Percentiles rank a stretch among this genome's conserved stretches.
Conservation (phyloP, 495 filamentous ascomycete genomes). For the Tuber borchii region DNA sequence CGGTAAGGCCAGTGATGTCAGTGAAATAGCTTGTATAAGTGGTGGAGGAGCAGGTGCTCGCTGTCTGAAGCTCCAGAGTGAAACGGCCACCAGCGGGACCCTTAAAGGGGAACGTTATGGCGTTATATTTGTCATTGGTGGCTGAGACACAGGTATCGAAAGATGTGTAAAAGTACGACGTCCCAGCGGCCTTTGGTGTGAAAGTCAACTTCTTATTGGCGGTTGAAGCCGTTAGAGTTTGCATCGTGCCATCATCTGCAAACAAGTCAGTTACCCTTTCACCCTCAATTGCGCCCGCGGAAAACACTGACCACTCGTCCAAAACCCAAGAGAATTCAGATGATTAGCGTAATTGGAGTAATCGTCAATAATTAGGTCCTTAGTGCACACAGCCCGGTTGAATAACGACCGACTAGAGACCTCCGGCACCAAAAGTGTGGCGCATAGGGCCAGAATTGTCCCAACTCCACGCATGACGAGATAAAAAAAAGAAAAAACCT, state of each 20-base stretch:
- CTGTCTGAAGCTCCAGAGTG: slow-evolving; percentile 53
- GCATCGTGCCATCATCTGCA: slow-evolving; percentile 54
- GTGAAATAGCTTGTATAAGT: slow-evolving; percentile 49
- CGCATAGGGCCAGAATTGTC: slow-evolving; percentile 25
- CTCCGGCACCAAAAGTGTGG: slow-evolving; percentile 21
- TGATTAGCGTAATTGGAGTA: slow-evolving; percentile 51
- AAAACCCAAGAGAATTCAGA: slow-evolving; percentile 48
- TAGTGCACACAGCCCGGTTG: slow-evolving; percentile 43
- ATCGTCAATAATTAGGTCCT: slow-evolving; percentile 54
- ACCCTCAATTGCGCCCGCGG: neutral
- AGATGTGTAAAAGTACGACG: slow-evolving; percentile 56
- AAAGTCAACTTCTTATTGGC: slow-evolving; percentile 50
- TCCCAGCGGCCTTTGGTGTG: slow-evolving; percentile 45
- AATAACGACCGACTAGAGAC: slow-evolving; percentile 17
- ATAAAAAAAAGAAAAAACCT: slow-evolving; percentile 4
- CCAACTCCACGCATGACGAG: slow-evolving; percentile 28
- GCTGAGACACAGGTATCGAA: slow-evolving; percentile 49
- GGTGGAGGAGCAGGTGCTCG: slow-evolving; percentile 44
- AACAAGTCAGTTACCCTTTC: slow-evolving; percentile 18
- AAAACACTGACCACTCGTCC: slow-evolving; percentile 49
- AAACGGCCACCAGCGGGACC: slow-evolving; percentile 48
- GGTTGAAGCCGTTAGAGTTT: slow-evolving; percentile 47
- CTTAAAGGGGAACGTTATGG: slow-evolving; percentile 53
- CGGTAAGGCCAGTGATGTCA: slow-evolving; percentile 49
- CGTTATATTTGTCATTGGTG: slow-evolving; percentile 48